Conservation (phyloP, 495 filamentous ascomycete species). For the Rhizodiscina lignyota region DNA sequence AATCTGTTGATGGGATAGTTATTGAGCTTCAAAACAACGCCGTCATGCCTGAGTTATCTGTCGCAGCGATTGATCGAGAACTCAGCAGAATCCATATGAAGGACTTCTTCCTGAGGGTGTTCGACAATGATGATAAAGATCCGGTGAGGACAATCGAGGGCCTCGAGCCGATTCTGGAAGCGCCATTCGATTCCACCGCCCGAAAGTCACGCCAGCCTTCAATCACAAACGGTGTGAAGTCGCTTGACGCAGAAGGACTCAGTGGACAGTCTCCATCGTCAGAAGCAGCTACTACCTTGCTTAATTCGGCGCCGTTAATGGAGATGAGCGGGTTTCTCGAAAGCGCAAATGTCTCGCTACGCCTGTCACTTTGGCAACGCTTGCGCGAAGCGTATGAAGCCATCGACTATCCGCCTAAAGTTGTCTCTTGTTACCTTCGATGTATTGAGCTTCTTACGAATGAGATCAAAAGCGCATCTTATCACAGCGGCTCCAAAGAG, state of each 20-base stretch:
- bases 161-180: constrained; percentile 76
- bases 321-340: constrained; percentile 77
- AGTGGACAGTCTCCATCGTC: neutral
- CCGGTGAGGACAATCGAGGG: constrained; percentile 74
- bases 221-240: constrained; percentile 20
- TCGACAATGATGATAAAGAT: constrained; percentile 46
- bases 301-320: constrained; percentile 7
- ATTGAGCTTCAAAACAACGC: constrained; percentile 71
- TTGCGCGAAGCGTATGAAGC: constrained; percentile 72
- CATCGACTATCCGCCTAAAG: constrained; percentile 69
- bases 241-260: constrained; percentile 7
- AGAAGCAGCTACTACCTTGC: neutral
- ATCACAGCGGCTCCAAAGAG: constrained; percentile 39
- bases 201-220: constrained; percentile 26
- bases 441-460: constrained; percentile 66
- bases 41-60: constrained; percentile 78
- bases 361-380: constrained; percentile 73
- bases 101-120: constrained; percentile 86
- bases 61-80: constrained; percentile 65
- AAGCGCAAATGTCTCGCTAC: constrained; percentile 59
- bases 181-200: too few species aligned
- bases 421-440: constrained; percentile 68
- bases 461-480: constrained; percentile 49
- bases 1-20: constrained; percentile 19
- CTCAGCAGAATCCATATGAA: constrained; percentile 82